Evolutionary conservation across 345 rosid species (phyloP).

Genomic region (Microcos paniculata): DNA sequence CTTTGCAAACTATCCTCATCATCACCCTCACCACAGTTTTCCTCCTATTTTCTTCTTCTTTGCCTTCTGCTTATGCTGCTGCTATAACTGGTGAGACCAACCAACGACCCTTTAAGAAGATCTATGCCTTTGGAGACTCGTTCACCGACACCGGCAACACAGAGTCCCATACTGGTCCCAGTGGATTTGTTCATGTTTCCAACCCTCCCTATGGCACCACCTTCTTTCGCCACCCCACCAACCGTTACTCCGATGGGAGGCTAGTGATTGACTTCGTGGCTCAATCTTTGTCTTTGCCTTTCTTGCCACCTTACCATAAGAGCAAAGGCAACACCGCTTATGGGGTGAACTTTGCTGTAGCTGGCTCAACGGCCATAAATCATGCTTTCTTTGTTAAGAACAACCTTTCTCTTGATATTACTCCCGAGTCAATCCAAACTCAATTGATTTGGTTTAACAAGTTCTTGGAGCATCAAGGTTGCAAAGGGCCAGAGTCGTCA

Average conservation of each 20-base stretch:
- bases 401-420: constrained; percentile 59
- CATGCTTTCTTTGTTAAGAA: constrained; percentile 76
- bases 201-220: constrained; percentile 76
- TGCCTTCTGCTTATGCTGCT: constrained; percentile 16
- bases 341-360: constrained; percentile 91
- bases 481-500: constrained; percentile 25
- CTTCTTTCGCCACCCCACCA: constrained; percentile 75
- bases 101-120: constrained; percentile 55
- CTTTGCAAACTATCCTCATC: not conserved
- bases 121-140: constrained; percentile 92
- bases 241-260: constrained; percentile 91
- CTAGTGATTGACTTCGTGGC: constrained; percentile 84
- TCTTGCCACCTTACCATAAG: constrained; percentile 65
- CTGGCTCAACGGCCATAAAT: constrained; percentile 80
- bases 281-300: constrained; percentile 61
- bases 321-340: constrained; percentile 24
- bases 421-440: constrained; percentile 74
- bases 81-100: not conserved
- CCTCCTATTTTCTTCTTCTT: constrained; percentile 17
- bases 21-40: constrained; percentile 17
- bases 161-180: constrained; percentile 56
- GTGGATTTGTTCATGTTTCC: constrained; percentile 77
- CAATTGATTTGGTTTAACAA: constrained; percentile 67
- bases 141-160: constrained; percentile 98
- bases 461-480: constrained; percentile 52